Evolutionary conservation across 73 alveolate species (phyloP), one percentile per base, ranked within the genome.

Genomic region (Paramecium biaurelia): DNA sequence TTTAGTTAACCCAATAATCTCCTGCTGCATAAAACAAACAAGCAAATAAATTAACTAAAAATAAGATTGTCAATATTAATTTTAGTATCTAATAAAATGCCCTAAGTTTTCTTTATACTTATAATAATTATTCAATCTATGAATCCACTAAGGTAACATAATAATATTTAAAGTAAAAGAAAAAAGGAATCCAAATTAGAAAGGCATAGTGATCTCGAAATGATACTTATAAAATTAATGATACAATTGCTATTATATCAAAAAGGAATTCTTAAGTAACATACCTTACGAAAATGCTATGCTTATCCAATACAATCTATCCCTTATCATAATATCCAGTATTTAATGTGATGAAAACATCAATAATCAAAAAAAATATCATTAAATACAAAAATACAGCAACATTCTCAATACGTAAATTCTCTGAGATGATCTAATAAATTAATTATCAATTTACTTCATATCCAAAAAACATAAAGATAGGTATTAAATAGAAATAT

Each of bases 11-110:
- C 70, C 76, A 43, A 79, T 42, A 47, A 41, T 41, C 90, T 38
- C 90, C 90, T 12, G 90, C 90, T 42, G 76, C 90, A 79, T 79
- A 79, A 42, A 79, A 79, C 5, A 79, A 20, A 24, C 90, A 79
- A 47, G 90, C 90, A 79, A 41, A 79, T 7, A 79, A 45, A 24
- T 79, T 41, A 4, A 79, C 72, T 14, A 79, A 30, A 47, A 79
- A 79, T 0, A 79, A 45, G 7, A 79, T 34, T n/a, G 76, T 79
- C 28, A 79, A 45, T n/a, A 79, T 20, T 20, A 79, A 41, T 79
- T 42, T 79, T 6, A 79, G 11, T 21, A 45, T 43, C 32, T 79
- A 79, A 79, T 79, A 79, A 21, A 47, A 21, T 38, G 90, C 90
- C 43, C 56, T 79, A 0, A 41, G 26, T 24, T 45, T 79, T 23